These are phyloP conservation scores for Erythrophleum ivorense DNA, from an alignment of 331 rosid species.

Conservation along the genomic window DNA sequence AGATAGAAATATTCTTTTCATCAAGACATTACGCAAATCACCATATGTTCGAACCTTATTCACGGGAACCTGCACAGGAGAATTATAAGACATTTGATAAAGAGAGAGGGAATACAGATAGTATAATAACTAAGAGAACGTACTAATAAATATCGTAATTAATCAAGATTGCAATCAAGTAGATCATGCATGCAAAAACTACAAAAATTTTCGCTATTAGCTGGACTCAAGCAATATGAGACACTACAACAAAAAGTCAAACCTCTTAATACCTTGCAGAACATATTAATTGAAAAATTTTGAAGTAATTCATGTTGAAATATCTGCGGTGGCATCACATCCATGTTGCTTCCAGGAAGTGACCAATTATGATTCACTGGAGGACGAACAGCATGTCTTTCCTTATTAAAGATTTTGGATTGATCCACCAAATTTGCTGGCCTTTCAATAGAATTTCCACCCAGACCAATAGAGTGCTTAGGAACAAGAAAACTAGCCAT, in stretches of 20 bases:
- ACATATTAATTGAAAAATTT: conserved; percentile 91
- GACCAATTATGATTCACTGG: conserved; percentile 98
- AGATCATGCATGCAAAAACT: conserved; percentile 16
- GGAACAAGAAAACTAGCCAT: conserved; percentile 99
- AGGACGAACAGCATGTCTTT: conserved; percentile 89
- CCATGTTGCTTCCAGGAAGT: conserved; percentile 68
- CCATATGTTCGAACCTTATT: conserved; percentile 81
- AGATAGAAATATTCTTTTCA: conserved; percentile 98
- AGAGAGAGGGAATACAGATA: conserved; percentile 11
- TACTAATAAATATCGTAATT: background rate
- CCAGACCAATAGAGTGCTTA: conserved; percentile 83
- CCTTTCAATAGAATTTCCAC: conserved; percentile 78
- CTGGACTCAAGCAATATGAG: conserved; percentile 1
- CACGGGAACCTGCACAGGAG: conserved; percentile 86
- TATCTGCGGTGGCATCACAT: conserved; percentile 80
- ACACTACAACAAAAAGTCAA: background rate
- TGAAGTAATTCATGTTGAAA: conserved; percentile 97
- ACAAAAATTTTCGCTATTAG: conserved; percentile 17
- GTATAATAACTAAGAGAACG: conserved; percentile 25
- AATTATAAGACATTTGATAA: conserved; percentile 23
- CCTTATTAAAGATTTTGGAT: conserved; percentile 68
- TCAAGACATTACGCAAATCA: conserved; percentile 93
- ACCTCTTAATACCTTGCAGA: conserved; percentile 78
- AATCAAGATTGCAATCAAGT: background rate
- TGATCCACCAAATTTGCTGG: conserved; percentile 71